phyloP scores from a whole-genome alignment of 192 early-diverging fungal genomes.

The Dimargaris xerosporica region DNA sequence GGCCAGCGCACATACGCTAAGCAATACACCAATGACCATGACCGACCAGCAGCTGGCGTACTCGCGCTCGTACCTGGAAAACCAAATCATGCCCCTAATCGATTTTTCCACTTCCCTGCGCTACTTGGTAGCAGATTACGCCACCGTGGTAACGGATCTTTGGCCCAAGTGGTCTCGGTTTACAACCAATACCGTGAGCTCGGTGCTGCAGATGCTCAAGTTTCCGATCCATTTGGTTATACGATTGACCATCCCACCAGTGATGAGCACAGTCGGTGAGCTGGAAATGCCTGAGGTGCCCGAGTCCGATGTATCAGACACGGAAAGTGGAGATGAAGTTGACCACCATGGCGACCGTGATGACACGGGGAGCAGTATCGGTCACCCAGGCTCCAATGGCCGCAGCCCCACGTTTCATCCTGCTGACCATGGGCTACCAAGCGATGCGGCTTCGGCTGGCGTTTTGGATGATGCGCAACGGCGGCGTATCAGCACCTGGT shows the following conservation, averaged over 20 bases:
- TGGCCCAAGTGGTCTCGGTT: neutral
- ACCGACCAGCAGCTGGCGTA: neutral
- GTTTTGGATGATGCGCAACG: neutral
- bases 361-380: too few species aligned
- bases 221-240: slow-evolving; percentile 5
- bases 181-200: neutral
- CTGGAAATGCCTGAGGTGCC: neutral
- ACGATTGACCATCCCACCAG: slow-evolving; percentile 1
- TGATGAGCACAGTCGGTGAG: neutral
- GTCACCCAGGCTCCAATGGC: neutral
- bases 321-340: neutral
- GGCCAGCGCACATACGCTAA: too few species aligned
- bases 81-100: neutral
- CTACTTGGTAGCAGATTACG: neutral
- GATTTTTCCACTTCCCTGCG: neutral
- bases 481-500: neutral
- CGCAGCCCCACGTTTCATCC: neutral
- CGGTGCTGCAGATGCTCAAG: neutral
- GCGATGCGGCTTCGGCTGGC: neutral
- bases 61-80: neutral
- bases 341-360: neutral
- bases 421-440: too few species aligned
- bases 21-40: too few species aligned
- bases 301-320: neutral
- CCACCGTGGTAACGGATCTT: neutral